phyloP scores from a whole-genome alignment of 495 filamentous ascomycete genomes.

The Aspergillus kassunensis region DNA sequence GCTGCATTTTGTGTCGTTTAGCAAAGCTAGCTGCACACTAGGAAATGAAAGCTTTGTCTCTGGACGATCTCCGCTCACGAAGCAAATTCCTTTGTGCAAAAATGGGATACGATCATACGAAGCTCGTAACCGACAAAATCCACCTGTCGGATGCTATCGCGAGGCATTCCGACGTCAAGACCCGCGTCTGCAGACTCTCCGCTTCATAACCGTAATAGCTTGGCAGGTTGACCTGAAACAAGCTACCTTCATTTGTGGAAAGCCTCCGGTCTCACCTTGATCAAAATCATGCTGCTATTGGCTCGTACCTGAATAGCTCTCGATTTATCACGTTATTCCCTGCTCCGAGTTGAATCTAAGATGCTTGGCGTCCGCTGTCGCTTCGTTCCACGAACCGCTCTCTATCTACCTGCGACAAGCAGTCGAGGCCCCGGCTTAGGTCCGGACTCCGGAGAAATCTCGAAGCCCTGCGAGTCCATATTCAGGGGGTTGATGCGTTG shows the following conservation, averaged over 20 bases:
- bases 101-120: neutral
- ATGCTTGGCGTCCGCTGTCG: neutral
- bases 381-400: neutral
- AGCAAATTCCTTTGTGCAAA: neutral
- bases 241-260: slow-evolving; percentile 19
- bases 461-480: neutral
- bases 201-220: slow-evolving; percentile 8
- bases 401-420: neutral
- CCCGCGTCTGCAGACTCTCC: slow-evolving; percentile 1
- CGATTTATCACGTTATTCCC: too few species aligned
- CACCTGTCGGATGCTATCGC: slow-evolving; percentile 7
- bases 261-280: slow-evolving; percentile 17
- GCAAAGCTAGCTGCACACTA: too few species aligned
- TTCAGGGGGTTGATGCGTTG: slow-evolving; percentile 2
- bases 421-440: neutral
- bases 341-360: too few species aligned
- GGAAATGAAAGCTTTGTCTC: too few species aligned
- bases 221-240: slow-evolving; percentile 17
- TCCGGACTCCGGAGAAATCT: neutral
- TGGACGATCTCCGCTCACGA: neutral
- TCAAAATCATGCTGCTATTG: too few species aligned
- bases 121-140: neutral
- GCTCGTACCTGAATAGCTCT: too few species aligned
- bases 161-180: neutral
- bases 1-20: too few species aligned